A percentile compares a stretch with the other conserved stretches of the same genome.
phyloP scores from a whole-genome alignment of 2,329 filamentous ascomycete species.

The Xylaria arbuscula region DNA sequence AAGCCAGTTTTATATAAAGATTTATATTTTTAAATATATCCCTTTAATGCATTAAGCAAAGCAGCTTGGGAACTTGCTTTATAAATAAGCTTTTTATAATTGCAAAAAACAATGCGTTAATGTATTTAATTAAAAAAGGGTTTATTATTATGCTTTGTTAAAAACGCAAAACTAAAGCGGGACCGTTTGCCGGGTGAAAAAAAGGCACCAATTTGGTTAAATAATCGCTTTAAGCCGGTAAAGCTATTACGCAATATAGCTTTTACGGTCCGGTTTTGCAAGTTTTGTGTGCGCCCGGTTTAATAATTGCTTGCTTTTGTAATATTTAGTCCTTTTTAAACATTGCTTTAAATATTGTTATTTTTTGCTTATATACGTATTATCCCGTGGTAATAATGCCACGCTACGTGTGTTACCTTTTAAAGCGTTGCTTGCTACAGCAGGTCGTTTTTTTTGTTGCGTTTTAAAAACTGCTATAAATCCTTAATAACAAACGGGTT shows the following conservation, averaged over 20 bases:
- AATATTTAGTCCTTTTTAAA: conserved; percentile 50
- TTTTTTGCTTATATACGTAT: conserved; percentile 50
- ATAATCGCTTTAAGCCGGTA: conserved; percentile 27
- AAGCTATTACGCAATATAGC: conserved; percentile 21
- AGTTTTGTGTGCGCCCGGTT: conserved; percentile 14
- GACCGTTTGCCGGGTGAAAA: conserved; percentile 28
- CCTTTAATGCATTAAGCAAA: conserved; percentile 11
- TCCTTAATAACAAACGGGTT: conserved; percentile 58
- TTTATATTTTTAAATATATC: conserved; percentile 20
- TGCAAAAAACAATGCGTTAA: conserved; percentile 14
- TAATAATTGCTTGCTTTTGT: conserved; percentile 37
- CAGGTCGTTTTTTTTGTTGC: conserved; percentile 56
- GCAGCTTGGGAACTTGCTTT: conserved; percentile 20
- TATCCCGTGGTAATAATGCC: conserved; percentile 58
- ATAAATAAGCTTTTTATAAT: conserved; percentile 24
- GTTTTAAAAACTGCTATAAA: conserved; percentile 57
- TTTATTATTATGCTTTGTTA: too few relatives aligned
- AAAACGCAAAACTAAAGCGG: too few relatives aligned
- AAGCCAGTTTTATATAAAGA: conserved; percentile 39
- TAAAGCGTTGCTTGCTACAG: conserved; percentile 52
- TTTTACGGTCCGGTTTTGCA: conserved; percentile 3
- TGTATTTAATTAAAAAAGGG: conserved; percentile 19
- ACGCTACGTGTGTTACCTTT: conserved; percentile 53
- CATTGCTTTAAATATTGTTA: conserved; percentile 52
- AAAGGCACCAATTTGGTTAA: conserved; percentile 23